Evolutionary conservation across 208 protist species (phyloP), one percentile per base, ranked within the genome.

Genomic region (Trypanosoma avium): DNA sequence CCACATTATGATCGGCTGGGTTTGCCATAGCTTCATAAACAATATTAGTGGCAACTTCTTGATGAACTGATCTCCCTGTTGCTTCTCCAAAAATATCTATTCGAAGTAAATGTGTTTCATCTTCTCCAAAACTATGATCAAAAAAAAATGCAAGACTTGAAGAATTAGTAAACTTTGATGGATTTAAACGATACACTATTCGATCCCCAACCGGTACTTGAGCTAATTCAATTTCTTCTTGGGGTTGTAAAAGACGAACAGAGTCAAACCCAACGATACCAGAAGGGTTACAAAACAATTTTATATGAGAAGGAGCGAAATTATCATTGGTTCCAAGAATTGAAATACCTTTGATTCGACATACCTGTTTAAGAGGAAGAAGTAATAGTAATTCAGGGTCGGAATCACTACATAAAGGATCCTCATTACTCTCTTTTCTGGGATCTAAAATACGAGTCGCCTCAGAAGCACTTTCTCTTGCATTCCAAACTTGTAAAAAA

Each of bases 71-170:
- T 57, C 75, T 77, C 0, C 82, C 77, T 2, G 83, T 82, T 38
- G 77, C 74, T 52, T 95, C 90, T 32, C 90, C 90, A 46, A 82
- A 95, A 8, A 95, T 33, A 17, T 93, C 90, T 43, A 95, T 84
- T n/a, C 90, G 81, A 29, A 92, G 70, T 15, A 95, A 64, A 7
- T 89, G 81, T 1, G 82, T 89, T 60, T 93, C 84, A 6, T 81
- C 70, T 45, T 82, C 73, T 24, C 74, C 74, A 72, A 86, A 92
- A 67, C 84, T 92, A 30, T 88, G 68, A 48, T 92, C 82, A 58
- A 95, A 92, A 40, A 88, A 74, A 13, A 95, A 70, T 0, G 75
- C 78, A 0, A 95, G 48, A 9, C 58, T 79, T 0, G 71, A 73
- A 1, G 85, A 79, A 12, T 57, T 36, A 12, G 72, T 69, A 62